Evolutionary conservation across 208 protist species (phyloP), one percentile per base, ranked within the genome.

Genomic region (Lotmaria passim): DNA sequence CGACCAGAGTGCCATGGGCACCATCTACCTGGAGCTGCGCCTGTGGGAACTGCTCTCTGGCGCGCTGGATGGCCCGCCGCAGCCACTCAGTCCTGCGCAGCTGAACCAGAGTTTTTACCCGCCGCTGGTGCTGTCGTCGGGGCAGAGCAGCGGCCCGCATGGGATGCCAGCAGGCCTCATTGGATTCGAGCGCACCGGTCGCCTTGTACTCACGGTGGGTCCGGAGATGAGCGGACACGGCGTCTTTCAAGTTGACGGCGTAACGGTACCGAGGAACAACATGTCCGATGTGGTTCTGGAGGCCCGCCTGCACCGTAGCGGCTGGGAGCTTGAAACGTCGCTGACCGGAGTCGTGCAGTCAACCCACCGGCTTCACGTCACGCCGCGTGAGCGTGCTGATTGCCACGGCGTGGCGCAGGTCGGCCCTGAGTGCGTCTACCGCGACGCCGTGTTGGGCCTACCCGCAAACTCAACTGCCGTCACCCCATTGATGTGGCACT

Each of bases 401-500:
- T 65, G 59, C 44, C 28, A 51, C 21, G 59, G 26, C n/a, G 59
- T 65, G 19, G 1, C 1, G 11, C 2, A 19, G 1, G 12, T 47
- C 5, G 44, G 30, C 6, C 7, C 31, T 28, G 59, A 38, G 44
- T 65, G 59, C 26, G 44, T 4, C 5, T 65, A 53, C 44, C 41
- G 59, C 15, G 44, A 53, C n/a, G 59, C 59, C 0, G 44, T 65
- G 44, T 23, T 65, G 7, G 59, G 59, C n/a, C 11, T 65, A 2
- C n/a, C 24, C 0, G n/a, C 2, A 1, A 41, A 24, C 2, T 0
- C 44, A 0, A 1, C 1, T 2, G 28, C 15, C n/a, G 44, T 65
- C 3, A 53, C 44, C 12, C 59, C 59, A 7, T 31, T 65, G 7
- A 53, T 65, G 8, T 65, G 59, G 59, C 59, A 65, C 31, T 65